phyloP scores from a whole-genome alignment of 164 flowering plant species.

The Aristolochia contorta region DNA sequence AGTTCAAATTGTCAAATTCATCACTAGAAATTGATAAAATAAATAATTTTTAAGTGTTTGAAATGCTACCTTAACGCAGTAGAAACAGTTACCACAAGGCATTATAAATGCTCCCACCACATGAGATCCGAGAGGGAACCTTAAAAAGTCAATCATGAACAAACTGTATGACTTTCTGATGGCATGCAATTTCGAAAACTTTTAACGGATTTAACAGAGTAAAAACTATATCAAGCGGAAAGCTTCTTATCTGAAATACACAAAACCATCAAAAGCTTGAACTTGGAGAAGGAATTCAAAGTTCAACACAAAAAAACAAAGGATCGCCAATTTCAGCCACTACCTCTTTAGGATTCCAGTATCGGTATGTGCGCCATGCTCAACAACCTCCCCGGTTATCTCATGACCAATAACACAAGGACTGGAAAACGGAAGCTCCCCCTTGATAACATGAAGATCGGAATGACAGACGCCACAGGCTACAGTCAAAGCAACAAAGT shows the following conservation, averaged over 20 bases:
- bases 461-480: slow-evolving; percentile 99
- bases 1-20: background rate
- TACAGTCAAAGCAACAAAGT: slow-evolving; percentile 19
- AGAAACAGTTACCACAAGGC: slow-evolving; percentile 95
- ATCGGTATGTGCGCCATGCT: slow-evolving; percentile 77
- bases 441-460: slow-evolving; percentile 95
- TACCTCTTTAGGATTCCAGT: slow-evolving; percentile 52
- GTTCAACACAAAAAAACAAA: too few relatives aligned
- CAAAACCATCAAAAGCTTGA: too few relatives aligned
- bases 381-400: slow-evolving; percentile 96
- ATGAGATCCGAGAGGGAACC: slow-evolving; percentile 83
- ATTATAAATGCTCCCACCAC: slow-evolving; percentile 96
- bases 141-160: slow-evolving; percentile 14
- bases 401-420: slow-evolving; percentile 98
- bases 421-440: slow-evolving; percentile 86
- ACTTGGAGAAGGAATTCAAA: too few relatives aligned
- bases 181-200: too few relatives aligned
- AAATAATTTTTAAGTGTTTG: background rate
- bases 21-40: background rate
- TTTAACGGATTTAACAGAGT: too few relatives aligned
- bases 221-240: too few relatives aligned
- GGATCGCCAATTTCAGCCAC: background rate
- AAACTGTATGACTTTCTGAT: background rate
- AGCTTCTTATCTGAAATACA: too few relatives aligned
- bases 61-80: slow-evolving; percentile 64